A percentile compares a stretch with the other conserved stretches of the same genome.
phyloP scores from a whole-genome alignment of 257 asterid genomes.

The Perilla frutescens region DNA sequence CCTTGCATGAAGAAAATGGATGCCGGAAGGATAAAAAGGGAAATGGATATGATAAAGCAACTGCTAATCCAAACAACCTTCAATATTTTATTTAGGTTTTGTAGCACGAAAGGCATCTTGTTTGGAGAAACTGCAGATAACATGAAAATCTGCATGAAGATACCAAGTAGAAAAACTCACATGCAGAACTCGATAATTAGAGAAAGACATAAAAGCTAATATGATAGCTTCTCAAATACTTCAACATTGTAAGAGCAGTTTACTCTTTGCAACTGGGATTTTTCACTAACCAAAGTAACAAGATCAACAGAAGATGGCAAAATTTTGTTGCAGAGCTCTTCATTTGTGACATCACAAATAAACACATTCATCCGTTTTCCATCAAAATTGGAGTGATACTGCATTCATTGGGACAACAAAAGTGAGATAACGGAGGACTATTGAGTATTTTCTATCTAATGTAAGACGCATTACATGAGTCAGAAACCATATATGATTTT shows the following conservation, averaged over 20 bases:
- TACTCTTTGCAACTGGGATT: not conserved
- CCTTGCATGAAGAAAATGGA: not conserved
- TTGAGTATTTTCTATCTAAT: not conserved
- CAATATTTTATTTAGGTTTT: constrained; percentile 69
- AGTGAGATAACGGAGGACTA: constrained; percentile 25
- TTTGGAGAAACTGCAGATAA: constrained; percentile 89
- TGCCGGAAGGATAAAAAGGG: constrained; percentile 2
- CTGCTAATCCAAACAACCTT: constrained; percentile 51
- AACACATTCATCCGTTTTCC: constrained; percentile 59
- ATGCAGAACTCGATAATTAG: constrained; percentile 19
- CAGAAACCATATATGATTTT: not conserved
- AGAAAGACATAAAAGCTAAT: constrained; percentile 16
- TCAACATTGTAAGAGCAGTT: constrained; percentile 12
- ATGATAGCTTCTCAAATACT: not conserved
- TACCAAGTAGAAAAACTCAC: constrained; percentile 30
- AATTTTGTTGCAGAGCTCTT: constrained; percentile 59
- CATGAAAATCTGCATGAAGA: constrained; percentile 67
- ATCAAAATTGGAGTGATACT: constrained; percentile 58
- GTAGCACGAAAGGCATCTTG: constrained; percentile 68
- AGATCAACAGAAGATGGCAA: constrained; percentile 72
- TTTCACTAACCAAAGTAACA: constrained; percentile 70
- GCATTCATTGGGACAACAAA: constrained; percentile 41
- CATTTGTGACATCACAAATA: constrained; percentile 68
- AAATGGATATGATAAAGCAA: constrained; percentile 29
- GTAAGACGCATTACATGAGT: not conserved